Conservation (phyloP, 768 basidiomycete genomes). For the Multifurca ochricompacta region DNA sequence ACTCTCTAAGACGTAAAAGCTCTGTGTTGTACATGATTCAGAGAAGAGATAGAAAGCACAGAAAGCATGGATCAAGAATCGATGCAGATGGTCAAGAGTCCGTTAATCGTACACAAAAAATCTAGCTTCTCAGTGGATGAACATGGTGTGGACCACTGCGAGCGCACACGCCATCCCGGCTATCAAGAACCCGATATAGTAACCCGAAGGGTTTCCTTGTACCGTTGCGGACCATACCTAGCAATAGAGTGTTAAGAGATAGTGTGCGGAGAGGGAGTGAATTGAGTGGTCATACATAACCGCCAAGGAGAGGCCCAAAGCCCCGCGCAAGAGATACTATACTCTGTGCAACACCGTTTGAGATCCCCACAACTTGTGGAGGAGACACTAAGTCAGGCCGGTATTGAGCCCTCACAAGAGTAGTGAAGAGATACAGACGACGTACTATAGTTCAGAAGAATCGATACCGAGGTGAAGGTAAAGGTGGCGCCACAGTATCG, state of each 20-base stretch:
- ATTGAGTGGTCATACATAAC: slow-evolving; percentile 48
- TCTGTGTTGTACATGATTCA: too few relatives aligned
- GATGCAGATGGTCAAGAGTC: too few relatives aligned
- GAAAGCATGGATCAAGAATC: too few relatives aligned
- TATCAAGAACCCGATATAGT: slow-evolving; percentile 17
- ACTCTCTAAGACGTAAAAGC: too few relatives aligned
- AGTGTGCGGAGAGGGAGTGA: background rate
- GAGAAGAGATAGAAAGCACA: too few relatives aligned
- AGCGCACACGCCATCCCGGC: slow-evolving; percentile 8
- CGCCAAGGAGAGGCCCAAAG: slow-evolving; percentile 78
- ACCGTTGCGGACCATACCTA: slow-evolving; percentile 18
- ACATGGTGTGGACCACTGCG: slow-evolving; percentile 7
- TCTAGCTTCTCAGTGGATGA: slow-evolving; percentile 5
- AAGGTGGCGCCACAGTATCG: slow-evolving; percentile 87
- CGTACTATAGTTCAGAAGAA: slow-evolving; percentile 79
- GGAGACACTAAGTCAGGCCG: slow-evolving; percentile 66
- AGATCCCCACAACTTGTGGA: slow-evolving; percentile 77
- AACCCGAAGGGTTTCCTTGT: slow-evolving; percentile 7
- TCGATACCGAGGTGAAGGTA: slow-evolving; percentile 84
- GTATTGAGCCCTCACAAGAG: background rate
- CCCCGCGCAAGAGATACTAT: slow-evolving; percentile 91
- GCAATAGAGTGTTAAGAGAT: background rate
- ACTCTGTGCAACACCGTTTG: slow-evolving; percentile 94
- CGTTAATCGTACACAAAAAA: too few relatives aligned
- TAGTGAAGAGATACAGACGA: background rate